Base-by-base conservation (phyloP, 1,284 basidiomycete genomes). In the Cronartium ribicola region DNA sequence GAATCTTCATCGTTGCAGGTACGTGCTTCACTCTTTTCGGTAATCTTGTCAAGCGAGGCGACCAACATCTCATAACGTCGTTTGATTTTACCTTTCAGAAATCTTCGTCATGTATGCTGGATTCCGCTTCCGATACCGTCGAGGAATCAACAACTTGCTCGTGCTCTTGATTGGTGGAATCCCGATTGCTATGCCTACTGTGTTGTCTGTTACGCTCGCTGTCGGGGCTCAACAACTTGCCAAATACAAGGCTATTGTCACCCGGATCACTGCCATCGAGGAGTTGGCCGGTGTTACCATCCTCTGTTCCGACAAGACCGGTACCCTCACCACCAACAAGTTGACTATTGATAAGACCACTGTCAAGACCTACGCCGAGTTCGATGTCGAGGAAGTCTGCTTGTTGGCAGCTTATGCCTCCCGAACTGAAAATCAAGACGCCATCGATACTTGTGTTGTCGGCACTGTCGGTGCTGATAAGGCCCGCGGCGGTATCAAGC, bases 161-260 rank as follows among this genome's bases (percentile, higher is more conserved):
- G 92, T 96, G 79, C 90, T 96, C 82, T 86, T 97, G 87, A 96
- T 97, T 84, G 92, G 94, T 86, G 94, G 94, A 87, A 96, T 97
- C 80, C 94, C 94, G 81, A 96, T 96, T 84, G 94, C 69, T 81
- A 95, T 97, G 93, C 94, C 94, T 79, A 95, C 92, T 78, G 94
- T 97, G 79, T 84, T 96, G 77, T 94, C 93, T 76, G 93, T 95
- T 84, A 96, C 94, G 46, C 91, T 97, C 81, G 94, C 94, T 77
- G 94, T 97, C 81, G 94, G 94, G 84, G 94, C 94, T 75, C 92
- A 95, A 84, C 94, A 97, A 83, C 89, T 97, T 79, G 94, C 94
- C 80, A 95, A 94, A 86, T 92, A 95, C 87, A 94, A 97, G 87
- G 94, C 93, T 77, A 96, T 96, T 78, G 94, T 97, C 83, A 95